These are phyloP conservation scores for Exophiala mesophila DNA, from an alignment of 2,329 filamentous ascomycete species.

Conservation along the genomic window DNA sequence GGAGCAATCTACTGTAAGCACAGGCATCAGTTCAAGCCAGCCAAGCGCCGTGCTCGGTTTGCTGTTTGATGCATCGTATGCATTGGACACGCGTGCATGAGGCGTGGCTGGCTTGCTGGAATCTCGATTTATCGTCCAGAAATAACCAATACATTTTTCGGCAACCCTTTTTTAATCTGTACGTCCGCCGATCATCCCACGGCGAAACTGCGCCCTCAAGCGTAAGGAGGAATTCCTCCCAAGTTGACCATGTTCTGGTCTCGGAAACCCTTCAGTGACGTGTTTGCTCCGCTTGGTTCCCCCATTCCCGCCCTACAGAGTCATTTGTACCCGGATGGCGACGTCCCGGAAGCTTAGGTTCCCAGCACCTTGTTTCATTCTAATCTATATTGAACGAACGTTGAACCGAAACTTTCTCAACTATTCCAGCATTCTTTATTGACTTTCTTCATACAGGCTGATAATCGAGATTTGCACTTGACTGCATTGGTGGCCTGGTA, in stretches of 20 bases:
- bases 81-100: constrained; percentile 3
- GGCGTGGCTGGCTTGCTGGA: constrained; percentile 4
- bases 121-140: constrained; percentile 3
- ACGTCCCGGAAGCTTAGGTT: no score
- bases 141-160: constrained; percentile 4
- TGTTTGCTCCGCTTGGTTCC: no score
- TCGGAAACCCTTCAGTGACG: no score
- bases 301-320: no score
- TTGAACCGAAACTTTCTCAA: no score
- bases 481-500: no score
- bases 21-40: constrained; percentile 5
- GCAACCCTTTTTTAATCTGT: constrained; percentile 1
- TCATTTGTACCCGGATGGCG: no score
- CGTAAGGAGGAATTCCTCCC: constrained; percentile 1
- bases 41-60: constrained; percentile 3
- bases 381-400: no score
- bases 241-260: constrained; percentile 2
- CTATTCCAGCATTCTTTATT: no score
- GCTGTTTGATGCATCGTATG: constrained; percentile 4
- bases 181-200: constrained; percentile 3
- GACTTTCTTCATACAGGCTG: no score
- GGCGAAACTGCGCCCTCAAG: constrained; percentile 1
- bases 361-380: no score
- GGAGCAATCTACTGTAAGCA: constrained; percentile 2
- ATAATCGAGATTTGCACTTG: no score